A percentile compares a stretch with the other conserved stretches of the same genome.
Conservation (phyloP, 495 filamentous ascomycete genomes). For the Neurospora sp. region DNA sequence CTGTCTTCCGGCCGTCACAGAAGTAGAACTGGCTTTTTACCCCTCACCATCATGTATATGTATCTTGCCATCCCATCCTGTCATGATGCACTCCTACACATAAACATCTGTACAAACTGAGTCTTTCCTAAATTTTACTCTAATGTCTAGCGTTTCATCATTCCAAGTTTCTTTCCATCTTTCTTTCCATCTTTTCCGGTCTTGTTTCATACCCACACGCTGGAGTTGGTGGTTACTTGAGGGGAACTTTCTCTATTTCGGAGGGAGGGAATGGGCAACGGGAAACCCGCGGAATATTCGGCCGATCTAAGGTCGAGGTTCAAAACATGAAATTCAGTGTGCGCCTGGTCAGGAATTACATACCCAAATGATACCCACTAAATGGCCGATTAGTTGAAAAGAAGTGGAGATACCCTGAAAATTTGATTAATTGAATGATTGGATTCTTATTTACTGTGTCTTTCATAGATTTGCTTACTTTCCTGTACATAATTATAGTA, state of each 20-base stretch:
- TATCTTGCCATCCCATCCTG: not conserved
- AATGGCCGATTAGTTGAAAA: not conserved
- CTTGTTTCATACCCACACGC: not conserved
- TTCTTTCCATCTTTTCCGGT: not conserved
- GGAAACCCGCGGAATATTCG: not conserved
- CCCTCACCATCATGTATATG: not conserved
- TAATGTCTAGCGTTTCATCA: not conserved
- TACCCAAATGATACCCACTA: not conserved
- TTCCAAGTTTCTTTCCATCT: not conserved
- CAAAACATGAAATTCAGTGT: not conserved
- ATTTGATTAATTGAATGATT: not conserved
- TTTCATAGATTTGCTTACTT: too few species aligned
- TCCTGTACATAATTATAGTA: too few species aligned
- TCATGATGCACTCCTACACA: not conserved
- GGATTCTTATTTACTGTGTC: too few species aligned
- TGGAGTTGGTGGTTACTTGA: not conserved
- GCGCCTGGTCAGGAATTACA: not conserved
- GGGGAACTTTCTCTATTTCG: not conserved
- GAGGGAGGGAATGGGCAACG: not conserved
- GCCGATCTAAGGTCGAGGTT: not conserved
- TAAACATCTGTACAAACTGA: not conserved
- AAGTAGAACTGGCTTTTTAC: not conserved
- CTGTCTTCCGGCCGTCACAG: constrained; percentile 26
- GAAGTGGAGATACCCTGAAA: not conserved
- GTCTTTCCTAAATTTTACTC: not conserved